A percentile compares a stretch with the other conserved stretches of the same genome.
Conservation (phyloP, 208 protist genomes). For the Leishmania turanica region DNA sequence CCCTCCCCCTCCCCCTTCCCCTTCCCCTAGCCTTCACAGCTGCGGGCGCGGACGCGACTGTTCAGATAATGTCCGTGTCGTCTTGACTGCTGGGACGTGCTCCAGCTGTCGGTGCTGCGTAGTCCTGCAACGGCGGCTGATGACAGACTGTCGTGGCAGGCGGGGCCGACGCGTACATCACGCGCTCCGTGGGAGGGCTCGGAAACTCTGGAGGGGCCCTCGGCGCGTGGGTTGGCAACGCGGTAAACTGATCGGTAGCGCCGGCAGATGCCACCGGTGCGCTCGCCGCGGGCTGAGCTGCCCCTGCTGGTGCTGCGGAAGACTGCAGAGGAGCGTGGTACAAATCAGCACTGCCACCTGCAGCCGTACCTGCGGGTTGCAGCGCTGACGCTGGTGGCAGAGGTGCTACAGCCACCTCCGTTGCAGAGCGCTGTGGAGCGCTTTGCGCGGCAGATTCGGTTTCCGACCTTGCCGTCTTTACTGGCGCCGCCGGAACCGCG, state of each 20-base stretch:
- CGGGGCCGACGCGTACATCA: neutral
- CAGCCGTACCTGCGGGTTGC: neutral
- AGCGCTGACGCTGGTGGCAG: neutral
- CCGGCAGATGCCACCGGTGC: neutral
- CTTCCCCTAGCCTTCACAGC: neutral
- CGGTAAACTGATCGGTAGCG: neutral
- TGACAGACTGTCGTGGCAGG: neutral
- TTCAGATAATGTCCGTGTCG: conserved; percentile 24
- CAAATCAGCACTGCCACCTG: neutral
- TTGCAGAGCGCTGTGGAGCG: neutral
- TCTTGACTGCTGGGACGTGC: neutral
- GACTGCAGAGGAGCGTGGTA: neutral
- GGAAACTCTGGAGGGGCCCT: neutral
- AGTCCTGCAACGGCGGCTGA: neutral
- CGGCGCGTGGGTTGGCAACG: neutral
- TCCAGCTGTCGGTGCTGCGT: neutral
- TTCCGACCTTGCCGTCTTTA: neutral
- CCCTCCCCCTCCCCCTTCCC: neutral
- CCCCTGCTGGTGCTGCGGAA: neutral
- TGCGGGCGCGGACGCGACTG: neutral
- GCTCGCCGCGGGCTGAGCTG: neutral
- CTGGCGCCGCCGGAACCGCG: conserved; percentile 15
- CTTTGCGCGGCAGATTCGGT: neutral
- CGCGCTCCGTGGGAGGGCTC: neutral
- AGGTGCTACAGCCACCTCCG: neutral